These are phyloP conservation scores for Drosera capensis DNA, from an alignment of 148 eudicot species.

Conservation along the genomic window DNA sequence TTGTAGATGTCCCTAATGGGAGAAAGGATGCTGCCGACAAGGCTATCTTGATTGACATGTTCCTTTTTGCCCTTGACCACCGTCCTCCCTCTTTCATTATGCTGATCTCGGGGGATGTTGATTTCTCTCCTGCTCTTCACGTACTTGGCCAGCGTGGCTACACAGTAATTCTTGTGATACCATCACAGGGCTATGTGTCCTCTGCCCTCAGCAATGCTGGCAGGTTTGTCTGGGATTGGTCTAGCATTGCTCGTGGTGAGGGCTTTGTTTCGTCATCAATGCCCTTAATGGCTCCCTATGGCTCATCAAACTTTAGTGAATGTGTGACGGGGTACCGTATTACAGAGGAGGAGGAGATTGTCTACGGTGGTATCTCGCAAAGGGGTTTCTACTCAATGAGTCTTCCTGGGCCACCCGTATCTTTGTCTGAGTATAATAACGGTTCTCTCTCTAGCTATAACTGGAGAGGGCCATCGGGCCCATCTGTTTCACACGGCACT, in stretches of 20 bases:
- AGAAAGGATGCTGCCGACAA: slow-evolving; percentile 98
- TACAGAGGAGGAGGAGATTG: slow-evolving; percentile 66
- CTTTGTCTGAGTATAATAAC: slow-evolving; percentile 28
- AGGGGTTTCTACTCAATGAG: slow-evolving; percentile 32
- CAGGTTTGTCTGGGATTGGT: slow-evolving; percentile 96
- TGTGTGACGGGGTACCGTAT: slow-evolving; percentile 29
- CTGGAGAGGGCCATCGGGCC: slow-evolving; percentile 30
- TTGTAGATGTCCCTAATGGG: slow-evolving; percentile 88
- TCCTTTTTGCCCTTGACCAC: slow-evolving; percentile 93
- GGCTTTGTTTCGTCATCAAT: slow-evolving; percentile 56
- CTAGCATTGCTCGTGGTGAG: slow-evolving; percentile 87
- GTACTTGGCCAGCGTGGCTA: slow-evolving; percentile 95
- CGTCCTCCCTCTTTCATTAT: slow-evolving; percentile 83
- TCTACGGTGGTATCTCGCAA: slow-evolving; percentile 62
- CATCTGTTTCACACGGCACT: slow-evolving; percentile 40
- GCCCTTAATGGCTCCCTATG: slow-evolving; percentile 19
- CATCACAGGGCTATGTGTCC: slow-evolving; percentile 70
- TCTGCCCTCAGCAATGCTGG: slow-evolving; percentile 93
- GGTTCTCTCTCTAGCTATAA: slow-evolving; percentile 25
- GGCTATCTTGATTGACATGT: slow-evolving; percentile 97
- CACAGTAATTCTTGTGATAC: slow-evolving; percentile 74
- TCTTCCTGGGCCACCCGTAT: slow-evolving; percentile 33
- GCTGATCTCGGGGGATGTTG: slow-evolving; percentile 96
- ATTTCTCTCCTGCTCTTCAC: slow-evolving; percentile 92
- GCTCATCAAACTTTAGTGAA: slow-evolving; percentile 27